Conservation (phyloP, 306 rosid species). For the Rubus idaeus region DNA sequence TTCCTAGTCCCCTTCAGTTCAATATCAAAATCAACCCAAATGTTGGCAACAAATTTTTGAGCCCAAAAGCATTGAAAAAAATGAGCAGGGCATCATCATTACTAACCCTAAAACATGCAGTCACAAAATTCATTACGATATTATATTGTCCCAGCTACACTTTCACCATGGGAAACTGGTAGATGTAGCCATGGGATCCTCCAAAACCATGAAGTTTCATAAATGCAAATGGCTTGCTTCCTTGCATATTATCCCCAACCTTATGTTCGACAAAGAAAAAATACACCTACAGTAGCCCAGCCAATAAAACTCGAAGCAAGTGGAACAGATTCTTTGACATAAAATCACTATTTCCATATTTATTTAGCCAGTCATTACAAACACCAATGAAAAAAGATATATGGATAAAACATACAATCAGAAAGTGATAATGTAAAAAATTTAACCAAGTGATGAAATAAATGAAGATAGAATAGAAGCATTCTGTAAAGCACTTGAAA, state of each 20-base stretch:
- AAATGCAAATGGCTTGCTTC: background rate
- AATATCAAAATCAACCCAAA: constrained; percentile 6
- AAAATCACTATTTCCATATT: background rate
- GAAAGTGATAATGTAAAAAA: background rate
- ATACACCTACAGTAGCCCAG: background rate
- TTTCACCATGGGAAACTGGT: background rate
- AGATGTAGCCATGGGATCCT: background rate
- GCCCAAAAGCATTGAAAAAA: background rate
- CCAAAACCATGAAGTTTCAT: background rate
- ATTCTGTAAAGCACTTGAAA: background rate
- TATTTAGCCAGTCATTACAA: background rate
- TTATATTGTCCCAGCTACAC: background rate
- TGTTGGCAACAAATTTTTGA: background rate
- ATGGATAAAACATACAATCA: background rate
- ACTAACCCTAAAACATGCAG: background rate
- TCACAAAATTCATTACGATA: background rate
- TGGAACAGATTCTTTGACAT: background rate
- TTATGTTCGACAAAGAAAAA: background rate
- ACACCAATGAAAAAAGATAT: background rate
- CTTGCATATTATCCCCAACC: background rate
- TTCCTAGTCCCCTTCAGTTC: background rate
- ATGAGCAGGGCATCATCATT: background rate
- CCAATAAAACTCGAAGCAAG: background rate
- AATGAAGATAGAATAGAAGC: background rate
- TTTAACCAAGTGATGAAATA: background rate